Base-by-base conservation (phyloP, 2,329 filamentous ascomycete species). In the Fusarium illudens region DNA sequence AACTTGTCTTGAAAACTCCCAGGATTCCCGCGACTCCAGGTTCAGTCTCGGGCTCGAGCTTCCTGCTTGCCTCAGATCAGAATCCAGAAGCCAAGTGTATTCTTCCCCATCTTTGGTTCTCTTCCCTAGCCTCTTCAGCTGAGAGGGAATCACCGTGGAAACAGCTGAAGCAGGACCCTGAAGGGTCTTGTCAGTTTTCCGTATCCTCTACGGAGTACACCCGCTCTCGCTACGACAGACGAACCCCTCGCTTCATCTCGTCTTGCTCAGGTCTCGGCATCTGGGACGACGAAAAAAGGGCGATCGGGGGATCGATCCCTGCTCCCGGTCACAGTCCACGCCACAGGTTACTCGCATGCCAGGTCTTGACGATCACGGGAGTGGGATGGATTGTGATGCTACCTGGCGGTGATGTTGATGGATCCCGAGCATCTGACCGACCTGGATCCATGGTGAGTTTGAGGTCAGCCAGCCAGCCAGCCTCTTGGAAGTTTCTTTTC, bases 21-120 rank as follows among this genome's bases (percentile, higher is more conserved):
- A 66, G 65, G 65, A 53, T 70, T 25, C 29, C 34, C 49, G 46
- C 19, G 42, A 62, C 44, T 39, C 34, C 50, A 42, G 64, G 60
- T 62, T 71, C 61, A 64, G 51, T 48, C 60, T 68, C 61, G 39
- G 65, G 70, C 63, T 68, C 49, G 53, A 70, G 70, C 68, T 60
- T 58, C 32, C 48, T 60, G 44, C 57, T 58, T 30, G 44, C 37
- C 55, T 67, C 39, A 59, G 44, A 58, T 66, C 67, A 61, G 60
- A 55, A 48, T 59, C 59, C 34, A 50, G 42, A 34, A 51, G 50
- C 54, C 56, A 55, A 32, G 49, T 36, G 48, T 37, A 48, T 56
- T 25, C 29, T 65, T 29, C 53, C 13, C 55, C 48, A 52, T 69
- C 15, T 51, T 68, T 61, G 19, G 37, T 39, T 36, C 27, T 55